These are phyloP conservation scores for Saccharomycopsis sp. DNA, from an alignment of 805 yeast species.

Conservation along the genomic window DNA sequence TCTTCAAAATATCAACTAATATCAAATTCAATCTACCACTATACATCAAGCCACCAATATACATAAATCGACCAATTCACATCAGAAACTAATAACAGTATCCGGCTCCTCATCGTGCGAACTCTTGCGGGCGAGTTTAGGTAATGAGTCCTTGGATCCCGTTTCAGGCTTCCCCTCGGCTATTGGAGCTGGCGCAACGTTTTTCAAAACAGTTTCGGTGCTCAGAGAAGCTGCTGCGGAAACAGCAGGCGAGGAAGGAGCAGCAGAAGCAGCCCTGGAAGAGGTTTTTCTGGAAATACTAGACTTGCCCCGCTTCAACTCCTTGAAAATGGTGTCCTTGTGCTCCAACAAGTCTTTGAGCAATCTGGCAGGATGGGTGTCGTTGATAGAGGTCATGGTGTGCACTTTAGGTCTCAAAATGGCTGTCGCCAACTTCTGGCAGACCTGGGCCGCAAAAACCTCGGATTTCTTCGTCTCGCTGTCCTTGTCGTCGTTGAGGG, in stretches of 20 bases:
- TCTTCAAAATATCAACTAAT: too few relatives aligned
- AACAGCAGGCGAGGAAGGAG: background rate
- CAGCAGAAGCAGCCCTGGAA: constrained; percentile 1
- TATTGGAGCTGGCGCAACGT: background rate
- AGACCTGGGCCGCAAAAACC: constrained; percentile 39
- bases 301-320: constrained; percentile 40
- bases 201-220: background rate
- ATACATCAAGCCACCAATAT: background rate
- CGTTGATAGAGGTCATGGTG: constrained; percentile 43
- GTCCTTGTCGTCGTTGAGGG: constrained; percentile 36
- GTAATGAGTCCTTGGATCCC: constrained; percentile 2
- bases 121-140: constrained; percentile 7
- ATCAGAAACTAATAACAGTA: constrained; percentile 17
- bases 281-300: constrained; percentile 15
- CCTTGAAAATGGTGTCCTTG: constrained; percentile 58
- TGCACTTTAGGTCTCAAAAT: constrained; percentile 48
- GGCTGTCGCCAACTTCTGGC: constrained; percentile 61
- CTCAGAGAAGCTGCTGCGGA: background rate
- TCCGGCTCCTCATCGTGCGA: constrained; percentile 19
- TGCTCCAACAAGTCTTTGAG: constrained; percentile 54
- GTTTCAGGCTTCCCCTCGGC: background rate
- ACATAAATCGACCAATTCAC: background rate
- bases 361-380: constrained; percentile 51
- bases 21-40: background rate
- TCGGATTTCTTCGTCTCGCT: constrained; percentile 24